A percentile compares a stretch with the other conserved stretches of the same genome.
Conservation (phyloP, 495 filamentous ascomycete genomes). For the Terfezia claveryi region DNA sequence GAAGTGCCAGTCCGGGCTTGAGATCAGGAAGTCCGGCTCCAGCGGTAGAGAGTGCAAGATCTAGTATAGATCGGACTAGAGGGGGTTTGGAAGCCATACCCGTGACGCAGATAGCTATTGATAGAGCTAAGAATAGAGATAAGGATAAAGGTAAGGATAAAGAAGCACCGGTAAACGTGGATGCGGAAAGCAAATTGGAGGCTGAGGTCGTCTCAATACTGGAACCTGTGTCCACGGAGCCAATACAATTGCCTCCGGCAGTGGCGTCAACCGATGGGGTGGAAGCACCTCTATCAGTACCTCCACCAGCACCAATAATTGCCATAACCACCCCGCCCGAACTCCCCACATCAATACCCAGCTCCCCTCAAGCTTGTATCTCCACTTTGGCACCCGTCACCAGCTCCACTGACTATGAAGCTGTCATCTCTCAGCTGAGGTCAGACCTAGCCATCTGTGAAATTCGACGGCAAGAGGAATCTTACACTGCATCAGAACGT, state of each 20-base stretch:
- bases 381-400: background rate
- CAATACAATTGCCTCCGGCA: background rate
- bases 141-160: background rate
- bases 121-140: background rate
- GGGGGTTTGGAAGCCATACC: background rate
- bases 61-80: background rate
- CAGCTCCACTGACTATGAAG: constrained; percentile 12
- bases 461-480: constrained; percentile 30
- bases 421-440: constrained; percentile 10
- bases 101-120: background rate
- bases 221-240: background rate
- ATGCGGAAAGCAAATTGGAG: background rate
- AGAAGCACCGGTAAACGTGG: background rate
- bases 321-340: background rate
- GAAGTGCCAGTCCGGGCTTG: background rate
- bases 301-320: background rate
- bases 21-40: constrained; percentile 4
- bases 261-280: background rate
- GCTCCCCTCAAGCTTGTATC: background rate
- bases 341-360: background rate
- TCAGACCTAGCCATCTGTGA: constrained; percentile 15
- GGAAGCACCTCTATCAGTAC: background rate
- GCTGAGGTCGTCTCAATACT: background rate
- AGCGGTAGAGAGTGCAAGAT: constrained; percentile 1
- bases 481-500: constrained; percentile 36